These are phyloP conservation scores for Mimosa bimucronata DNA, from an alignment of 306 rosid genomes.

Conservation along the genomic window DNA sequence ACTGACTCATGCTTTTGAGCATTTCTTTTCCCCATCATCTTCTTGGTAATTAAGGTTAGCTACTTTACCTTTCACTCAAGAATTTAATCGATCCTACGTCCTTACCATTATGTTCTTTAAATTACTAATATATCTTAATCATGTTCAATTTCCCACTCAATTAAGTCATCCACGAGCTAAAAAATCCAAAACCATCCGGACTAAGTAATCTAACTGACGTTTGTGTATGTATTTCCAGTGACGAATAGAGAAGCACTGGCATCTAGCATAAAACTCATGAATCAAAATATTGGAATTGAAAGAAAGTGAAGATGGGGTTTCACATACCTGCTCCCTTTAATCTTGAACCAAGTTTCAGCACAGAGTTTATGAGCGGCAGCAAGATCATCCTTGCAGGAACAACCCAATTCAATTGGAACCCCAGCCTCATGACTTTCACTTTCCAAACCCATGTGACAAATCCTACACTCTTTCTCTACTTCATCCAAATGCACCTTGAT, in stretches of 20 bases:
- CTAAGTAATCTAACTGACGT: neutral
- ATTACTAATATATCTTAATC: slow-evolving; percentile 7
- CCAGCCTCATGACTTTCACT: slow-evolving; percentile 91
- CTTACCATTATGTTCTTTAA: slow-evolving; percentile 33
- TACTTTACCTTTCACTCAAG: slow-evolving; percentile 42
- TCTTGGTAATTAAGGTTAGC: slow-evolving; percentile 36
- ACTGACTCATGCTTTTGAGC: slow-evolving; percentile 46
- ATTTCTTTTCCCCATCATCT: slow-evolving; percentile 40
- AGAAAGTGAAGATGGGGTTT: slow-evolving; percentile 32
- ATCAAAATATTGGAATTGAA: slow-evolving; percentile 1
- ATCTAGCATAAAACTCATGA: slow-evolving; percentile 15
- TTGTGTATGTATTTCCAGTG: neutral
- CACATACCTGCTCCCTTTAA: slow-evolving; percentile 88
- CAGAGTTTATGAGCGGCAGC: slow-evolving; percentile 91
- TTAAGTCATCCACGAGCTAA: slow-evolving; percentile 33
- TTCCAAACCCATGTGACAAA: slow-evolving; percentile 98
- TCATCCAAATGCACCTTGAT: slow-evolving; percentile 78
- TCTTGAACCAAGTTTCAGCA: slow-evolving; percentile 98
- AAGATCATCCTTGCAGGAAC: slow-evolving; percentile 90
- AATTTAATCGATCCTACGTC: slow-evolving; percentile 38
- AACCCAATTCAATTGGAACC: slow-evolving; percentile 83
- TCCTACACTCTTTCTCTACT: slow-evolving; percentile 89
- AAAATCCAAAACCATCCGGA: neutral
- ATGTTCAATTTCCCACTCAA: slow-evolving; percentile 39
- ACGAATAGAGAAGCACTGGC: slow-evolving; percentile 3